These are phyloP conservation scores for Harringtonia aguacate DNA, from an alignment of 2,329 filamentous ascomycete species.

Conservation along the genomic window DNA sequence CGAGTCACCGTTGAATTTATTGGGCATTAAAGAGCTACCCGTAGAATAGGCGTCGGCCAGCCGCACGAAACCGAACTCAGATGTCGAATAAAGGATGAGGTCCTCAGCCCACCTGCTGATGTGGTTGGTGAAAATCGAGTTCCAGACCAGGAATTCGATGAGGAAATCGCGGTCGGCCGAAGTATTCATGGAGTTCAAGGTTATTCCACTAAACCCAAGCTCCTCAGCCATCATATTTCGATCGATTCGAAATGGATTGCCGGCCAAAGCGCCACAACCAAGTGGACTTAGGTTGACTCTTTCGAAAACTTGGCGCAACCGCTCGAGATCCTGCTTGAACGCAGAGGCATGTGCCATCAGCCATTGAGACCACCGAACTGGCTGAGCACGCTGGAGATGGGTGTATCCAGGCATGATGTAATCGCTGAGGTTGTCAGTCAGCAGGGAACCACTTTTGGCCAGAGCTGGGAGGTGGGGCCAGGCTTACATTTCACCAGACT, in stretches of 20 bases:
- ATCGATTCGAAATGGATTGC: constrained; percentile 73
- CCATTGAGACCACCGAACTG: constrained; percentile 73
- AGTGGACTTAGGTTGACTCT: constrained; percentile 63
- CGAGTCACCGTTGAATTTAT: constrained; percentile 73
- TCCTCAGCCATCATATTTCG: constrained; percentile 68
- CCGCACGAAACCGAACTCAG: constrained; percentile 65
- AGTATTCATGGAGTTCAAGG: constrained; percentile 66
- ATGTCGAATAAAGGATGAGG: constrained; percentile 67
- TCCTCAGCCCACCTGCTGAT: constrained; percentile 74
- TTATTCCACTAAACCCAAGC: constrained; percentile 66
- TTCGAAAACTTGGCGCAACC: constrained; percentile 58
- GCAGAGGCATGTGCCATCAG: constrained; percentile 62
- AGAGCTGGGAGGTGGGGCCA: neutral
- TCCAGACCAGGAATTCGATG: constrained; percentile 74
- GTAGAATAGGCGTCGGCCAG: constrained; percentile 71
- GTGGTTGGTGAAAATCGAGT: constrained; percentile 65
- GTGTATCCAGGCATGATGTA: constrained; percentile 80
- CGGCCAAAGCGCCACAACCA: constrained; percentile 65
- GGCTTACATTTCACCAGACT: constrained; percentile 54
- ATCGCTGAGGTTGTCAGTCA: constrained; percentile 24
- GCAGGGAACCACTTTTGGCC: neutral
- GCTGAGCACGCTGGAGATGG: constrained; percentile 70
- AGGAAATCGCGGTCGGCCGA: constrained; percentile 73
- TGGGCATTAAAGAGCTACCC: constrained; percentile 64
- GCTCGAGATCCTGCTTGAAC: constrained; percentile 67